Conservation (phyloP, 495 filamentous ascomycete species). For the Xylaria intraflava region DNA sequence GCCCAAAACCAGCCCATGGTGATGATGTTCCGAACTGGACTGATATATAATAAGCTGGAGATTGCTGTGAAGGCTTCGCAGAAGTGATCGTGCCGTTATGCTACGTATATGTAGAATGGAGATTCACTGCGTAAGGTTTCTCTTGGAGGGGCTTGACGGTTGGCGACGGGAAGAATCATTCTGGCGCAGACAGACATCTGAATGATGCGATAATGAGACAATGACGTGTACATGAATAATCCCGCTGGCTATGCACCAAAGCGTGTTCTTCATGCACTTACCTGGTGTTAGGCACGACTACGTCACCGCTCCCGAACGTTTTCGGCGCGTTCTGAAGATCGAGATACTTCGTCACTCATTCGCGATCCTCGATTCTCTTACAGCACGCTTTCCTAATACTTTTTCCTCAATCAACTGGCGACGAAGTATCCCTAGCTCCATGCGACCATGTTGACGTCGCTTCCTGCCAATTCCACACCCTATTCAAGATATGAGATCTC, state of each 20-base stretch:
- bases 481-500: constrained; percentile 23
- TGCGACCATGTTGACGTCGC: constrained; percentile 2
- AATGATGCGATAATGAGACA: too few species aligned
- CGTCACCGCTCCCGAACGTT: constrained; percentile 9
- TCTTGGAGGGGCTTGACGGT: too few species aligned
- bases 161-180: too few species aligned
- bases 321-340: background rate
- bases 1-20: constrained; percentile 99
- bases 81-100: background rate
- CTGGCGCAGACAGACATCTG: too few species aligned
- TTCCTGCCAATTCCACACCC: background rate
- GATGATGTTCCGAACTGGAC: background rate
- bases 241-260: constrained; percentile 7
- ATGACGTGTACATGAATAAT: too few species aligned
- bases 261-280: background rate
- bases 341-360: too few species aligned
- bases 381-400: too few species aligned
- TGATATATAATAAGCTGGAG: background rate
- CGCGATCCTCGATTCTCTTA: too few species aligned
- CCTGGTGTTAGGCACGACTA: too few species aligned
- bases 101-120: too few species aligned
- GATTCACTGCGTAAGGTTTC: too few species aligned
- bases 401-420: background rate
- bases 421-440: background rate
- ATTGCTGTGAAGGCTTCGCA: background rate